Evolutionary conservation across 805 yeast species (phyloP).

Genomic region (Cyberlindnera galapagoensis): DNA sequence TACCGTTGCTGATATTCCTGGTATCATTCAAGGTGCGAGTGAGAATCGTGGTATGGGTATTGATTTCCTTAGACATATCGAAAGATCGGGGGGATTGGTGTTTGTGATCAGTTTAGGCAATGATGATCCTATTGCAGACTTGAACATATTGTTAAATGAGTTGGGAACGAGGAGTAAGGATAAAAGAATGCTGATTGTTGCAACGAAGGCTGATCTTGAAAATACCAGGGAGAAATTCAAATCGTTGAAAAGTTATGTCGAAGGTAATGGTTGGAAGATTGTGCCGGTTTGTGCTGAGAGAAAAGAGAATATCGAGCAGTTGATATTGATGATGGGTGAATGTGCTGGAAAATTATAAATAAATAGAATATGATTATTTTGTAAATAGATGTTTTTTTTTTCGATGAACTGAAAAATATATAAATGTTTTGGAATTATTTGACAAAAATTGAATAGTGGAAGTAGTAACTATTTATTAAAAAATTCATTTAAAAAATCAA

Average conservation of each 20-base stretch:
- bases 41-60: slow-evolving; percentile 88
- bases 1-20: slow-evolving; percentile 97
- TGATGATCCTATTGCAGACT: slow-evolving; percentile 57
- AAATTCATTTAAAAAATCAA: too few species aligned
- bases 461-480: too few species aligned
- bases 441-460: too few species aligned
- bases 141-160: slow-evolving; percentile 58
- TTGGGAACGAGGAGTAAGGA: slow-evolving; percentile 60
- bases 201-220: slow-evolving; percentile 87
- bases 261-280: slow-evolving; percentile 49
- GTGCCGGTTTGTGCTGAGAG: slow-evolving; percentile 81
- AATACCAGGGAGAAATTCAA: slow-evolving; percentile 43
- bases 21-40: slow-evolving; percentile 84
- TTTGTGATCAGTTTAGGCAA: slow-evolving; percentile 78
- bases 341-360: slow-evolving; percentile 22
- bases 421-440: too few species aligned
- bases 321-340: slow-evolving; percentile 68
- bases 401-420: too few species aligned
- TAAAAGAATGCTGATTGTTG: slow-evolving; percentile 70
- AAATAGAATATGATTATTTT: background rate
- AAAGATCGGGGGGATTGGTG: slow-evolving; percentile 83
- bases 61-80: slow-evolving; percentile 87
- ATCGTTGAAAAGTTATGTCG: slow-evolving; percentile 39
- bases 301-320: slow-evolving; percentile 63
- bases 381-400: too few species aligned